These are phyloP conservation scores for Fraxinus xanthoxyloides DNA, from an alignment of 305 asterid species.

Conservation along the genomic window DNA sequence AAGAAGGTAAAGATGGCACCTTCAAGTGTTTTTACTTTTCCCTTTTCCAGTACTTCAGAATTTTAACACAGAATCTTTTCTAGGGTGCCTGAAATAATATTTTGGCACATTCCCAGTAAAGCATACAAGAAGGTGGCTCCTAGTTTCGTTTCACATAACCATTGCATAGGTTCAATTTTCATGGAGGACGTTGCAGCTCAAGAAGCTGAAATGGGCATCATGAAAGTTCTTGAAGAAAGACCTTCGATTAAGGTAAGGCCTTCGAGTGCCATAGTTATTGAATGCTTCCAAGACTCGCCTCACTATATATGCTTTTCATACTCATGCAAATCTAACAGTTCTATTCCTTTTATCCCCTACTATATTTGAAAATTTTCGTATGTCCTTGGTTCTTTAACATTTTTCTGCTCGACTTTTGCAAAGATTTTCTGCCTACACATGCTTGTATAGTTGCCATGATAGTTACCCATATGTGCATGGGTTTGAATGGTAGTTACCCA, in stretches of 20 bases:
- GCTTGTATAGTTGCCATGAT: not conserved
- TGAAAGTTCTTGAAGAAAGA: slow-evolving; percentile 68
- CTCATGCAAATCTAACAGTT: not conserved
- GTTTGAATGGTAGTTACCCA: not conserved
- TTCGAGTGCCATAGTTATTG: not conserved
- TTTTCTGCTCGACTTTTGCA: not conserved
- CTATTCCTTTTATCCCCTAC: not conserved
- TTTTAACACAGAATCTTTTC: not conserved
- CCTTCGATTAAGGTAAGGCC: slow-evolving; percentile 66
- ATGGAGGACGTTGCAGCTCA: slow-evolving; percentile 73
- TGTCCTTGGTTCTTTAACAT: not conserved
- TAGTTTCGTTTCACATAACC: slow-evolving; percentile 11
- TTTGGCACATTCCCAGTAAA: slow-evolving; percentile 88
- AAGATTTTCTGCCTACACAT: not conserved
- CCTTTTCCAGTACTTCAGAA: not conserved
- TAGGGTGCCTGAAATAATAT: slow-evolving; percentile 83
- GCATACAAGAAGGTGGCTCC: slow-evolving; percentile 57
- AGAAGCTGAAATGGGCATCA: slow-evolving; percentile 85
- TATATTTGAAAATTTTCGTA: not conserved
- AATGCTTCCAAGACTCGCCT: not conserved
- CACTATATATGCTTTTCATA: not conserved
- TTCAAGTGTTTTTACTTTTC: not conserved
- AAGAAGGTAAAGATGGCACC: not conserved
- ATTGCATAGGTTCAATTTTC: slow-evolving; percentile 81
- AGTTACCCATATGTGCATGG: not conserved